A percentile compares a stretch with the other conserved stretches of the same genome.
Evolutionary conservation across 257 asterid genomes (phyloP).

Genomic region (Petunia axillaris): DNA sequence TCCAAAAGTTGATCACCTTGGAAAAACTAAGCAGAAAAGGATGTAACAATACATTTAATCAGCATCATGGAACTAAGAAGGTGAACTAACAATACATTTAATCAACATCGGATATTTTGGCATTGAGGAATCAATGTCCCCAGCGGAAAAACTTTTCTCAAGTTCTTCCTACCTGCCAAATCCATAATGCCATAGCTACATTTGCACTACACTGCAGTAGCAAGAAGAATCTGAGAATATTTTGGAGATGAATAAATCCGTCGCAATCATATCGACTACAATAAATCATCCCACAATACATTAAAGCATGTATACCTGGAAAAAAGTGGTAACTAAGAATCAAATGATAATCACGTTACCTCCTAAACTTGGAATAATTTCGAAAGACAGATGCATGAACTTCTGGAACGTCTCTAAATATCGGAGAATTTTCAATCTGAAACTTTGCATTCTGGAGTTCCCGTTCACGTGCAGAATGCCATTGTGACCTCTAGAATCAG

Average conservation of each 20-base stretch:
- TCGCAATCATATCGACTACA: not conserved
- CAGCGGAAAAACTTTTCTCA: not conserved
- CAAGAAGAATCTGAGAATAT: not conserved
- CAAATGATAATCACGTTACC: conserved; percentile 32
- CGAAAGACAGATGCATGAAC: conserved; percentile 52
- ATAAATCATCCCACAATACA: conserved; percentile 3
- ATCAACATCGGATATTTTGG: not conserved
- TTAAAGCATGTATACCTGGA: not conserved
- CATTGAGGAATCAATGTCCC: not conserved
- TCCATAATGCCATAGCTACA: not conserved
- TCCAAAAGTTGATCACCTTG: conserved; percentile 13
- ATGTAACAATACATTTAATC: not conserved
- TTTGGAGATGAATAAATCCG: not conserved
- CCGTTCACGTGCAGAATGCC: conserved; percentile 50
- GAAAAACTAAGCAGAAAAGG: conserved; percentile 8
- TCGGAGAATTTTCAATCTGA: conserved; percentile 52
- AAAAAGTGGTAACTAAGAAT: not conserved
- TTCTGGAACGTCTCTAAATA: conserved; percentile 40
- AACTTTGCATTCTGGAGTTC: conserved; percentile 50
- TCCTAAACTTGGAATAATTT: conserved; percentile 56
- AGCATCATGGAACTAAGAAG: not conserved
- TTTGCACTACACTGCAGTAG: not conserved
- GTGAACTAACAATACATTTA: not conserved
- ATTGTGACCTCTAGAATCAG: conserved; percentile 45
- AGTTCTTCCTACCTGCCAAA: not conserved